Evolutionary conservation across 768 basidiomycete species (phyloP).

Genomic region (Paxillus rubicundulus): DNA sequence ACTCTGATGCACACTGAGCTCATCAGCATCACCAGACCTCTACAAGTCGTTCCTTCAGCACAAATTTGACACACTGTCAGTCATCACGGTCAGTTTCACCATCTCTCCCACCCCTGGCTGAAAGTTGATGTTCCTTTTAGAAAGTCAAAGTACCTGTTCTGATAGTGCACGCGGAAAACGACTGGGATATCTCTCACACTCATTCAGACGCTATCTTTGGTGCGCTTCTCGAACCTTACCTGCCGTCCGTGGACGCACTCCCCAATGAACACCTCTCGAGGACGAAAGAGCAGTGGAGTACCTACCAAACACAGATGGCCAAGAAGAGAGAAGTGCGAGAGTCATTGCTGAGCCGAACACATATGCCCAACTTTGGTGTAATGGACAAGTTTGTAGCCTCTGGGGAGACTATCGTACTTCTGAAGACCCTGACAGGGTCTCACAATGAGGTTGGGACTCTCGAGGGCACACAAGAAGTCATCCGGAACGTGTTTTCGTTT

Average conservation of each 20-base stretch:
- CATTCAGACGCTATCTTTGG: conserved; percentile 73
- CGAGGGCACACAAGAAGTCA: conserved; percentile 70
- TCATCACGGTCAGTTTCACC: conserved; percentile 51
- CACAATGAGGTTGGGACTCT: conserved; percentile 58
- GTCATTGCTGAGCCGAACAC: conserved; percentile 43
- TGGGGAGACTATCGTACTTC: conserved; percentile 49
- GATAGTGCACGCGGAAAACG: conserved; percentile 73
- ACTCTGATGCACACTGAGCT: background rate
- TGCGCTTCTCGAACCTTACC: conserved; percentile 57
- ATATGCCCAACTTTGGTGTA: conserved; percentile 48
- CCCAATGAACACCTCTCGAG: conserved; percentile 27
- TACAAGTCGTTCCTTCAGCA: conserved; percentile 53
- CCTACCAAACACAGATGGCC: conserved; percentile 38
- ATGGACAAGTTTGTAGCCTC: conserved; percentile 51
- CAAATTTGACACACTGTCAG: conserved; percentile 60
- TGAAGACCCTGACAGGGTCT: conserved; percentile 55
- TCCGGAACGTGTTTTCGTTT: conserved; percentile 32
- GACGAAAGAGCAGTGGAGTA: conserved; percentile 44
- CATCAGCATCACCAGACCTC: conserved; percentile 39
- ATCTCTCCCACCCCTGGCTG: background rate
- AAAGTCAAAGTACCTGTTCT: conserved; percentile 65
- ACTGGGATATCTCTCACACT: conserved; percentile 66
- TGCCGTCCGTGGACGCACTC: conserved; percentile 49
- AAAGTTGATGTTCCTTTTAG: conserved; percentile 34
- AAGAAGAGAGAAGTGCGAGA: conserved; percentile 42